Base-by-base conservation (phyloP, 352 stramenopile species). In the Pythium chondricola region DNA sequence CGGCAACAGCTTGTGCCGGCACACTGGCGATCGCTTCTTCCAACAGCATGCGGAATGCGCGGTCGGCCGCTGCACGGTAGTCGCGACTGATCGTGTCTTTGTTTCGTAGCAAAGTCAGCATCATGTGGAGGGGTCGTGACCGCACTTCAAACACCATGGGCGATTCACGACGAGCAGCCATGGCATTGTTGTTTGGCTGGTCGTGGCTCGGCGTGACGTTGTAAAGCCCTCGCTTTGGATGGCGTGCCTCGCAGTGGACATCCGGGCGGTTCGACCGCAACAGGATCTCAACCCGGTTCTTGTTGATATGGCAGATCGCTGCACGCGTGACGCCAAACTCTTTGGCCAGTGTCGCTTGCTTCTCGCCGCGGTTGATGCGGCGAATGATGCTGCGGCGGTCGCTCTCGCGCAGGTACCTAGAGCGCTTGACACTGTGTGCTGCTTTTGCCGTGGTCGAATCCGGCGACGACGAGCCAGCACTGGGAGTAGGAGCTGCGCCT, bases 301-400 rank as follows among this genome's bases (percentile, higher is more conserved):
- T 71, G 49, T 69, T 69, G 53, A 69, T 74, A 44, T 68, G 57
- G 38, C 58, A 71, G 33, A 74, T 63, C 32, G 65, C 65, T 20
- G 65, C 65, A 3, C 65, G 52, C 33, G 65, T 72, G 17, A 72
- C 63, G 22, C 59, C 58, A 31, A 55, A 68, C 42, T 72, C 63
- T 27, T 63, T 60, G 17, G 65, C 65, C n/a, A 74, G 55, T 16
- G 57, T 56, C 6, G 57, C 59, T 22, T 74, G 65, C 46, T 69
- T 68, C 40, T 74, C 65, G 16, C 65, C 61, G 36, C 36, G 33
- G 36, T 63, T 48, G 37, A 74, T 69, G 18, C 65, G 61, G 13
- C 52, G 37, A 37, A 74, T 74, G 49, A 71, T 71, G 46, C 30
- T 52, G 21, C 57, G 54, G 6, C 57, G 52, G 26, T 65, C 48